These are phyloP conservation scores for Entomortierella chlamydospora DNA, from an alignment of 192 early-diverging fungal genomes.

Conservation along the genomic window DNA sequence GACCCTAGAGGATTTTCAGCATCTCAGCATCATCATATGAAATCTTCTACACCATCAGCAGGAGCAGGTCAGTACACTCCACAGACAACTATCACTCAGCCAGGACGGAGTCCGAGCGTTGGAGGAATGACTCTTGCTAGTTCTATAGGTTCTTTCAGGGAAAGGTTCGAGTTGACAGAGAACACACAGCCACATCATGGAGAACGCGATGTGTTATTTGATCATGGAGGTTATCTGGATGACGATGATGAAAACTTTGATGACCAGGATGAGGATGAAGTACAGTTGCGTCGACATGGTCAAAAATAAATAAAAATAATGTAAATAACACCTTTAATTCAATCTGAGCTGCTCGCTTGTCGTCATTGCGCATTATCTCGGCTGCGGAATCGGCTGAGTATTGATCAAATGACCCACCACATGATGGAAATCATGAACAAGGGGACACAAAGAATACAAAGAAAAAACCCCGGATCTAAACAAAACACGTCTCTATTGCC, in stretches of 20 bases:
- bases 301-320: background rate
- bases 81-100: background rate
- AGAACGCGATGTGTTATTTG: slow-evolving; percentile 25
- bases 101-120: slow-evolving; percentile 38
- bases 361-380: no score
- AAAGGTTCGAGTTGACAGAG: slow-evolving; percentile 43
- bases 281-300: slow-evolving; percentile 17
- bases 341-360: no score
- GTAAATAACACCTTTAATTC: background rate
- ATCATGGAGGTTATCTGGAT: slow-evolving; percentile 27
- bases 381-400: no score
- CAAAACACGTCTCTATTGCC: no score
- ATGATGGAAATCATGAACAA: no score
- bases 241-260: slow-evolving; percentile 10
- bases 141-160: slow-evolving; percentile 45
- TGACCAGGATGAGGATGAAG: slow-evolving; percentile 52
- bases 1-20: no score
- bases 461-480: no score
- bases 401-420: no score
- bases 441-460: no score
- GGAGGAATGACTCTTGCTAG: slow-evolving; percentile 46
- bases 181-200: slow-evolving; percentile 6
- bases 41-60: background rate
- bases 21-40: no score
- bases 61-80: slow-evolving; percentile 7